Conservation (phyloP, 2,329 filamentous ascomycete genomes). For the Leptoxyphium fumago region DNA sequence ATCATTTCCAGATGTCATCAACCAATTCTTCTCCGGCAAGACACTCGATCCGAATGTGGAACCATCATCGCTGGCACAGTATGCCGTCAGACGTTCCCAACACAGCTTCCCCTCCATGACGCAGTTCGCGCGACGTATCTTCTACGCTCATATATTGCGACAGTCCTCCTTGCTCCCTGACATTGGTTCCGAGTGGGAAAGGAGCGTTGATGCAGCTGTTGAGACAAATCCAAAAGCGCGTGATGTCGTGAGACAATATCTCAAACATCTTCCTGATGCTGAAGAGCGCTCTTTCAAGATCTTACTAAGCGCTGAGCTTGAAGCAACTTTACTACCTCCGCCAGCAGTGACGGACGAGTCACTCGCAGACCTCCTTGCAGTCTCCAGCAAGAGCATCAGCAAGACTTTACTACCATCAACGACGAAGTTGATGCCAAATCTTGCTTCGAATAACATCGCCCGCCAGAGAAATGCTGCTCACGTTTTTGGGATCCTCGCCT, state of each 20-base stretch:
- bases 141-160: constrained; percentile 42
- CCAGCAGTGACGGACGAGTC: constrained; percentile 3
- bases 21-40: constrained; percentile 28
- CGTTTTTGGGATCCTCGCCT: constrained; percentile 60
- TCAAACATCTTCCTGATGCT: constrained; percentile 23
- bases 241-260: constrained; percentile 40
- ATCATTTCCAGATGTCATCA: constrained; percentile 29
- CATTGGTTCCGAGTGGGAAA: constrained; percentile 68
- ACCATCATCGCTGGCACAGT: constrained; percentile 8
- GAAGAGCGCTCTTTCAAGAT: constrained; percentile 24
- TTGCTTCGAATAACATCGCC: constrained; percentile 58
- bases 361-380: constrained; percentile 39
- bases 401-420: constrained; percentile 35
- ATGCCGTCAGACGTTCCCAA: constrained; percentile 8
- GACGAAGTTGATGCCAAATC: constrained; percentile 40
- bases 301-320: constrained; percentile 31
- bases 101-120: constrained; percentile 14
- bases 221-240: constrained; percentile 54
- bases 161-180: constrained; percentile 24
- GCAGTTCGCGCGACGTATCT: constrained; percentile 34
- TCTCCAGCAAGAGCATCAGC: constrained; percentile 40
- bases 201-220: constrained; percentile 58
- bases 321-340: constrained; percentile 21
- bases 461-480: constrained; percentile 53
- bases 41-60: constrained; percentile 14